These are phyloP conservation scores for Cicer pinnatifidum DNA, from an alignment of 306 rosid species.

Conservation along the genomic window DNA sequence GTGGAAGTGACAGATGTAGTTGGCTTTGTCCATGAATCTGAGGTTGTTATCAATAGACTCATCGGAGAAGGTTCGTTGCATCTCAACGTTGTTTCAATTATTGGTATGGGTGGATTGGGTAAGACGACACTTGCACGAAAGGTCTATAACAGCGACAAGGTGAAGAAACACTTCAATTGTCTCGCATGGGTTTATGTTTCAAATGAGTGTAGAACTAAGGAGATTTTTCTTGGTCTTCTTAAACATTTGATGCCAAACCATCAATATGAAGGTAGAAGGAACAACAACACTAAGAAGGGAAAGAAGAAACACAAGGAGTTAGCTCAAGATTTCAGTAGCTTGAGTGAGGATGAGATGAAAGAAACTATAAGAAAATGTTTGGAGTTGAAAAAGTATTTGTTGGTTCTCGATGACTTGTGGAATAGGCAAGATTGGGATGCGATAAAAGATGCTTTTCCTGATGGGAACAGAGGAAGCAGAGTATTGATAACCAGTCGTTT, in stretches of 20 bases:
- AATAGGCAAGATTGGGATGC: constrained; percentile 26
- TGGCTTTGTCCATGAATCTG: constrained; percentile 26
- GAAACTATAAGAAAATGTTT: background rate
- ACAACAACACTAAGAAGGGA: background rate
- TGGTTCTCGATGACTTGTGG: constrained; percentile 19
- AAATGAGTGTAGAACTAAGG: constrained; percentile 1
- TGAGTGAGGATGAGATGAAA: constrained; percentile 10
- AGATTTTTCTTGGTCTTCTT: background rate
- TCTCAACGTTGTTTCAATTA: constrained; percentile 10
- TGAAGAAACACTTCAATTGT: constrained; percentile 1
- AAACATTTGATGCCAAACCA: background rate
- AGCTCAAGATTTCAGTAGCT: background rate
- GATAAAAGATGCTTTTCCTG: constrained; percentile 16
- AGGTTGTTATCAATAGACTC: background rate
- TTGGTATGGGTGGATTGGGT: constrained; percentile 33
- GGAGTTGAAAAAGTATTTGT: background rate
- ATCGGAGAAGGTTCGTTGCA: background rate
- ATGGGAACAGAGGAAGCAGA: constrained; percentile 27
- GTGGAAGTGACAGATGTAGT: constrained; percentile 14
- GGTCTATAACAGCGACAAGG: background rate
- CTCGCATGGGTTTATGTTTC: background rate
- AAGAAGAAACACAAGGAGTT: background rate
- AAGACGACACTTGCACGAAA: constrained; percentile 16
- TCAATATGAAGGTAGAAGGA: background rate
- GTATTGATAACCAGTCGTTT: constrained; percentile 41